Evolutionary conservation across 1,284 basidiomycete species (phyloP), one percentile per base, ranked within the genome.

Genomic region (Sanghuangporus baumii): DNA sequence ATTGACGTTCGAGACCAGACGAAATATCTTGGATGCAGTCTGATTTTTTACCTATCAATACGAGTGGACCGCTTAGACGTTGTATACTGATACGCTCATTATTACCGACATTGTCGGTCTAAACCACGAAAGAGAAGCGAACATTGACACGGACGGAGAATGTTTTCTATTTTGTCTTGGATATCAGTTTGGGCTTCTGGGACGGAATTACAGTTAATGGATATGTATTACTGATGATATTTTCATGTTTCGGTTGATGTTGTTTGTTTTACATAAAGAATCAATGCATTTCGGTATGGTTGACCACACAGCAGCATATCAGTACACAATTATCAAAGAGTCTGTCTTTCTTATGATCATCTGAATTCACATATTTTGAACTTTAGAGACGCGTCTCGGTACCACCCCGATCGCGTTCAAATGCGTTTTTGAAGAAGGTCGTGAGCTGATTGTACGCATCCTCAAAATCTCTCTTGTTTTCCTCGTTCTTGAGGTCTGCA

Each of bases 391-490:
- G 20, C 36, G 63, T 37, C 37, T 55, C 55, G 37, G 60, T 65
- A 26, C 38, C 60, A 12, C 63, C 60, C 16, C 60, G 26, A 48
- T 65, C 56, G 14, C 54, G 40, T 20, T 38, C 63, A 51, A 65
- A 68, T 3, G 69, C 70, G 8, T 69, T 71, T 52, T 72, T 68
- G 73, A 84, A 85, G 74, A 82, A 89, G 12, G 73, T 75, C 12
- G 78, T 75, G 0, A 87, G 73, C 36, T 78, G 78, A 48, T 74
- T 72, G 72, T 89, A 89, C 37, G 89, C 78, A 65, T 88, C 85
- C 69, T 87, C 82, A 70, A 76, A 84, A 79, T 85, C 82, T 72
- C 83, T 83, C 68, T 80, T 79, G 74, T 88, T 89, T 65, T 86
- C 83, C 38, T 78, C 71, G 63, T 89, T 78, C 51, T 81, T 78